Evolutionary conservation across 202 grass and related monocot species (phyloP).

Genomic region (Schoenoplectus triqueter): DNA sequence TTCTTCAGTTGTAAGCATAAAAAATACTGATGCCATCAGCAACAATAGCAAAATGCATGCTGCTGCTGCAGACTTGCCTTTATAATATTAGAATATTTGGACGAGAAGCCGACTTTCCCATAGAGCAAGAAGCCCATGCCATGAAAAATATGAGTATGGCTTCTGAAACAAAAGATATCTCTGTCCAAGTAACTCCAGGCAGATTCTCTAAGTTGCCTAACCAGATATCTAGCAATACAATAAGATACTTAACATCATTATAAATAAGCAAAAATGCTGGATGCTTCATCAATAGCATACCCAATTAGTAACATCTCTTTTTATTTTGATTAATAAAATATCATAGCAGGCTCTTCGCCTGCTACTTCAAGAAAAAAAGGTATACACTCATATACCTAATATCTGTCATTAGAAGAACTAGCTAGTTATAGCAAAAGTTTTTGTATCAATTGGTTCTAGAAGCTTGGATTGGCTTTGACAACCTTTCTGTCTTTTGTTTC

Average conservation of each 20-base stretch:
- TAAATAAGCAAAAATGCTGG: conserved; percentile 7
- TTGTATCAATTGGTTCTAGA: not conserved
- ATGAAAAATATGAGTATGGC: conserved; percentile 59
- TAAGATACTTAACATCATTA: conserved; percentile 13
- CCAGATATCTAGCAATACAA: conserved; percentile 66
- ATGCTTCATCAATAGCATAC: not conserved
- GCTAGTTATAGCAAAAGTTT: not conserved
- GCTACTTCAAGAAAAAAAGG: no score
- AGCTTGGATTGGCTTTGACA: not conserved
- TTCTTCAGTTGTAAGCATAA: no score
- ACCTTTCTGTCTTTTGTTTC: not conserved
- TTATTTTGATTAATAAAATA: no score
- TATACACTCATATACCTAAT: not conserved
- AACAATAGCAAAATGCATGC: no score
- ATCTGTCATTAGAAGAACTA: not conserved
- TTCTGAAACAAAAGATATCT: conserved; percentile 46
- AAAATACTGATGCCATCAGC: no score
- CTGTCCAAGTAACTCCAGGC: conserved; percentile 46
- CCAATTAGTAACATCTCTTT: not conserved
- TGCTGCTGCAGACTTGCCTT: conserved; percentile 51
- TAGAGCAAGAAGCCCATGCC: conserved; percentile 73
- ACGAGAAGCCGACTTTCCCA: conserved; percentile 74
- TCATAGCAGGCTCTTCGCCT: no score
- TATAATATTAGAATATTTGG: conserved; percentile 79
- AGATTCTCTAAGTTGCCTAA: conserved; percentile 50